Evolutionary conservation across 2,329 filamentous ascomycete genomes (phyloP).

Genomic region (Xylariomycetidae sp.): DNA sequence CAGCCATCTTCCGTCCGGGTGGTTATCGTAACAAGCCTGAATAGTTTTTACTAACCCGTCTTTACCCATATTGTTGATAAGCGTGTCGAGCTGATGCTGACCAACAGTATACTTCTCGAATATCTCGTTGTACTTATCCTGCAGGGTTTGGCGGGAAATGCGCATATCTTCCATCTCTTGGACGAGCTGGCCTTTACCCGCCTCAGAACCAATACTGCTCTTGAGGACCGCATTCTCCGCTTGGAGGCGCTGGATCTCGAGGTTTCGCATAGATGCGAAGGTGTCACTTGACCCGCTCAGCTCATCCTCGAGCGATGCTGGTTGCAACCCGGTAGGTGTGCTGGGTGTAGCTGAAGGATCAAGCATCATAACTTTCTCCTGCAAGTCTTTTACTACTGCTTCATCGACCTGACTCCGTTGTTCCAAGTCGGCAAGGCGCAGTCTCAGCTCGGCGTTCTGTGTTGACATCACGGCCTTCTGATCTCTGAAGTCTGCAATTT

Average conservation of each 20-base stretch:
- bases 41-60: conserved; percentile 50
- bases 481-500: conserved; percentile 37
- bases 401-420: conserved; percentile 36
- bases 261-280: conserved; percentile 35
- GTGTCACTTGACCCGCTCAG: conserved; percentile 45
- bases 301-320: conserved; percentile 51
- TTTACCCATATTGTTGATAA: conserved; percentile 46
- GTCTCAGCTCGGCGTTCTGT: conserved; percentile 41
- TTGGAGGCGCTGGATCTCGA: conserved; percentile 55
- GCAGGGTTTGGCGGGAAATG: conserved; percentile 45
- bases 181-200: conserved; percentile 50
- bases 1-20: conserved; percentile 34
- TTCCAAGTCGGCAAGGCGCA: conserved; percentile 29
- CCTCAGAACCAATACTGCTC: conserved; percentile 47
- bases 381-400: conserved; percentile 52
- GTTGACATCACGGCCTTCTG: conserved; percentile 36
- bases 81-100: conserved; percentile 52
- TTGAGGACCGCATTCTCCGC: conserved; percentile 58
- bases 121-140: conserved; percentile 50
- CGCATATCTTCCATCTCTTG: conserved; percentile 52
- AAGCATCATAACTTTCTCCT: conserved; percentile 48
- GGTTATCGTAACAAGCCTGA: conserved; percentile 28
- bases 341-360: conserved; percentile 23
- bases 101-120: conserved; percentile 54
- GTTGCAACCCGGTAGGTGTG: conserved; percentile 31